Base-by-base conservation (phyloP, 441 rosid genomes). In the Brassica balearica region DNA sequence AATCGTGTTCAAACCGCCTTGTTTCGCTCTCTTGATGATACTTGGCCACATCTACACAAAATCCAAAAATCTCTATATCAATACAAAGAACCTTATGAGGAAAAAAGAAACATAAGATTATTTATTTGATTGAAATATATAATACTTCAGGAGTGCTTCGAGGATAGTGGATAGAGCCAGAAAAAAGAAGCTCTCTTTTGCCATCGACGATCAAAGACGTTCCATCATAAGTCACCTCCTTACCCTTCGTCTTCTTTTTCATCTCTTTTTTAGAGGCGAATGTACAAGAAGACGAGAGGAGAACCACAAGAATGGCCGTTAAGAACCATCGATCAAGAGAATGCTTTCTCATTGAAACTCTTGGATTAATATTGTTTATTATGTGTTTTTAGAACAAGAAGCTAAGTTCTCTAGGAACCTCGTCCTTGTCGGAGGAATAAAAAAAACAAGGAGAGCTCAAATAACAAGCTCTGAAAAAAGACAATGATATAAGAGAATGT, bases 91-190 rank as follows among this genome's bases (percentile, higher is more conserved):
- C 6, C 2, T 27, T 5, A 17, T 0, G 2, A 36, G 10, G 1
- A 19, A 61, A 61, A 25, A 12, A 1, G 4, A 59, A 59, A 59
- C 8, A 23, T 0, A 27, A 2, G 25, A 23, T 23, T 62, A 8
- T 5, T 9, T 65, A 19, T 19, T 1, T 38, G 10, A 65, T 9
- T 41, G 12, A 36, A 72, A 72, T 32, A n/a, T 89, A 91, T 34
- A 23, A 23, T 88, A 91, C 98, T 19, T 92, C 96, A 3, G 98
- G 97, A 8, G 97, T 88, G 84, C 97, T 89, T 3, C 99, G 88
- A 25, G 99, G 89, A 74, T 96, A 96, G 76, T 96, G 99, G 43
- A 96, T 88, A 46, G 98, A 91, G 12, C 99, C 99, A 1, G 97
- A 92, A 79, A 84, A 94, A 69, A 96, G 86, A 81, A 96, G 89